Conservation (phyloP, 1,284 basidiomycete genomes). For the Cystobasidium pallidum region DNA sequence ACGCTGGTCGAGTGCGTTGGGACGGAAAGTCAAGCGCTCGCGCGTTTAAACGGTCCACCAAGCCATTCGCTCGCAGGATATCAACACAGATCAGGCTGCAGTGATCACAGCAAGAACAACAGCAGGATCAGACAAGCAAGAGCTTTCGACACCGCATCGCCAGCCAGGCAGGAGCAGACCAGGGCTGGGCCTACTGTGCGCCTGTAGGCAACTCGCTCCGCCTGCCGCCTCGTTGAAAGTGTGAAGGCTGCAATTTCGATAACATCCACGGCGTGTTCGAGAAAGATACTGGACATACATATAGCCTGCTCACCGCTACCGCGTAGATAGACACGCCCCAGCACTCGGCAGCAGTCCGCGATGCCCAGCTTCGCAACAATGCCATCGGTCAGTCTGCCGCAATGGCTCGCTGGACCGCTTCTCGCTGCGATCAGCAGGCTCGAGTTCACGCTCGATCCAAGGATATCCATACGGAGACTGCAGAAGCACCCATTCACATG, state of each 20-base stretch:
- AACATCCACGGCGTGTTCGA: not conserved
- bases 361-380: slow-evolving; percentile 35
- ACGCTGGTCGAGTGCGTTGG: too few species aligned
- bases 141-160: not conserved
- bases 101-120: not conserved
- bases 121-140: not conserved
- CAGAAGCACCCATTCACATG: slow-evolving; percentile 32
- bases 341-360: not conserved
- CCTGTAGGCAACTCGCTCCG: too few species aligned
- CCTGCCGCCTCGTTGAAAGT: too few species aligned
- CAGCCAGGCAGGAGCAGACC: not conserved
- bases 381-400: slow-evolving; percentile 31
- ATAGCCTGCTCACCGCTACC: not conserved
- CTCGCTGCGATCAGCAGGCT: slow-evolving; percentile 32
- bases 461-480: slow-evolving; percentile 27
- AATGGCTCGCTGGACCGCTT: slow-evolving; percentile 38
- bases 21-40: not conserved
- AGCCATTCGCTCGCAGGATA: not conserved
- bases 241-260: not conserved
- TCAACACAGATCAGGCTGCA: not conserved
- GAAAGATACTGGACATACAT: too few species aligned
- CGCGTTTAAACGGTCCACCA: too few species aligned
- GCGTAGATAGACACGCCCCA: too few species aligned
- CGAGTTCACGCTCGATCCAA: slow-evolving; percentile 39
- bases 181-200: too few species aligned